Evolutionary conservation across 129 eudicot genomes (phyloP).

Genomic region (carrot (Daucus carota)): DH1_v3.0 NC_030385.2:10861001-10861500

Average conservation of each 20-base stretch:
- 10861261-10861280: conserved; percentile 33
- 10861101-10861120: conserved; percentile 45
- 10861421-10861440: background rate
- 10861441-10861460: background rate
- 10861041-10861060: no score
- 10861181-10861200: background rate
- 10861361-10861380: conserved; percentile 45
- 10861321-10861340: conserved; percentile 34
- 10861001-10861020: no score
- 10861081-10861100: conserved; percentile 38
- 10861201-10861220: conserved; percentile 7
- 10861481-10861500: conserved; percentile 25
- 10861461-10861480: background rate
- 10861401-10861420: conserved; percentile 6
- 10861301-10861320: conserved; percentile 53
- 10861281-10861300: conserved; percentile 14
- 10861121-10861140: conserved; percentile 42
- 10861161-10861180: conserved; percentile 12
- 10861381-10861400: conserved; percentile 24
- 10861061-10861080: no score
- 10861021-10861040: no score
- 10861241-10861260: conserved; percentile 21
- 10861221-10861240: conserved; percentile 16
- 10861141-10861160: conserved; percentile 36
- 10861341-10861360: conserved; percentile 34